A percentile compares a stretch with the other conserved stretches of the same genome.
Evolutionary conservation across 768 basidiomycete species (phyloP).

Genomic region (Trametes elegans): DNA sequence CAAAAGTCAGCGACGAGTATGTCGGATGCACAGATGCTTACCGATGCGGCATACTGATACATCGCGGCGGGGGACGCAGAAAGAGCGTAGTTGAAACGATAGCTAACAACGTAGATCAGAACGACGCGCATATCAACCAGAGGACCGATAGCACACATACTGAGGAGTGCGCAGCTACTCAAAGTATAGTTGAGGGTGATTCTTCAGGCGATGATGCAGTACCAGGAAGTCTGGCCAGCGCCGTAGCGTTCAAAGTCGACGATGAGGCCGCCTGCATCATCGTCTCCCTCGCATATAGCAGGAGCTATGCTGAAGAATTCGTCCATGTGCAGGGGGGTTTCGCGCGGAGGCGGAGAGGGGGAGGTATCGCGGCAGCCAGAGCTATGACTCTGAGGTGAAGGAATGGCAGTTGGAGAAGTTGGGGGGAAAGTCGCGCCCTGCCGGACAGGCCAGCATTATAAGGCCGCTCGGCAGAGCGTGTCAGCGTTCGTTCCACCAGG

Average conservation of each 20-base stretch:
- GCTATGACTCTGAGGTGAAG: neutral
- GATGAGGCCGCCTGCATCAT: neutral
- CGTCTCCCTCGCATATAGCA: neutral
- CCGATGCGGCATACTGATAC: too few relatives aligned
- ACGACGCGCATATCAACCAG: too few relatives aligned
- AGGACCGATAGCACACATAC: too few relatives aligned
- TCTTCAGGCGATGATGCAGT: slow-evolving; percentile 1
- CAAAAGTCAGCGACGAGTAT: too few relatives aligned
- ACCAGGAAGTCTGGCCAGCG: neutral
- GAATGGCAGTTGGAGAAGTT: neutral
- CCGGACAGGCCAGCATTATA: too few relatives aligned
- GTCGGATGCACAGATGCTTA: too few relatives aligned
- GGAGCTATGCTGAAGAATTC: neutral
- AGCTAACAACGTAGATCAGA: too few relatives aligned
- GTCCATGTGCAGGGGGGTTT: slow-evolving; percentile 3
- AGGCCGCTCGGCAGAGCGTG: too few relatives aligned
- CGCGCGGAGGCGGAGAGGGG: neutral
- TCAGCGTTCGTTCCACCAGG: too few relatives aligned
- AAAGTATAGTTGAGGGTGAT: neutral
- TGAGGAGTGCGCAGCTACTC: neutral
- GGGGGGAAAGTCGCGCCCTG: neutral
- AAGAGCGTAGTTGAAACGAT: too few relatives aligned
- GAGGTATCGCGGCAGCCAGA: neutral
- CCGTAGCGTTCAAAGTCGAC: slow-evolving; percentile 5
- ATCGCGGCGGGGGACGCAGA: too few relatives aligned